Conservation (phyloP, 164 flowering plant species). For the Paratinospora sagittata region DNA sequence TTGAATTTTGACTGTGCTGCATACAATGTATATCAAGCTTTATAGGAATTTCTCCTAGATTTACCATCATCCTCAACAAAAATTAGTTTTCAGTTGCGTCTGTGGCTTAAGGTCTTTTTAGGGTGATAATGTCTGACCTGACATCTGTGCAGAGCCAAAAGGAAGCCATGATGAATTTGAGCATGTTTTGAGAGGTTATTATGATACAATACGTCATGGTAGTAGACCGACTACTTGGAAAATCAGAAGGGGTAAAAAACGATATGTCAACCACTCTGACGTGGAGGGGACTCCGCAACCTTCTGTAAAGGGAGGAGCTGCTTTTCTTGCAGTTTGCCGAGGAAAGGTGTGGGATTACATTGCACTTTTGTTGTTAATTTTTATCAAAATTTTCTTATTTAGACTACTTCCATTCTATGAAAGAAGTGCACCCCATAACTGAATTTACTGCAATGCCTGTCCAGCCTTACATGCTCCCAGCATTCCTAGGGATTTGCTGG, state of each 20-base stretch:
- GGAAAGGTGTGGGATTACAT: constrained; percentile 61
- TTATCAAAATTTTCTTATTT: neutral
- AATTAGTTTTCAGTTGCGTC: neutral
- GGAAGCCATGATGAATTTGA: constrained; percentile 82
- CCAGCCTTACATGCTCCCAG: neutral
- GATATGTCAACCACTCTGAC: constrained; percentile 20
- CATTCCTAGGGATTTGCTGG: neutral
- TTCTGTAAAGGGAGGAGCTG: constrained; percentile 51
- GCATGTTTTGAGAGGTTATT: constrained; percentile 58
- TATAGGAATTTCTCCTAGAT: neutral
- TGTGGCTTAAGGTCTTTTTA: neutral
- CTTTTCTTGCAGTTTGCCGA: constrained; percentile 92
- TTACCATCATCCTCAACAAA: neutral
- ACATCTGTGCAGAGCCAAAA: constrained; percentile 61
- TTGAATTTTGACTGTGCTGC: neutral
- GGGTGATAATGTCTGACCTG: neutral
- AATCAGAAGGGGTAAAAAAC: constrained; percentile 42
- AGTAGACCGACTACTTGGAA: constrained; percentile 32
- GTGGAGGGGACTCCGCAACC: constrained; percentile 17
- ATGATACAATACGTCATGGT: constrained; percentile 42
- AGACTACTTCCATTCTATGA: neutral
- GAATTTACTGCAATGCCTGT: neutral
- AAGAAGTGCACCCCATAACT: neutral
- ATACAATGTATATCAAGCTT: neutral
- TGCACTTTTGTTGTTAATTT: neutral